Conservation (phyloP, 2,329 filamentous ascomycete genomes). For the Ophiosphaerella narmari region DNA sequence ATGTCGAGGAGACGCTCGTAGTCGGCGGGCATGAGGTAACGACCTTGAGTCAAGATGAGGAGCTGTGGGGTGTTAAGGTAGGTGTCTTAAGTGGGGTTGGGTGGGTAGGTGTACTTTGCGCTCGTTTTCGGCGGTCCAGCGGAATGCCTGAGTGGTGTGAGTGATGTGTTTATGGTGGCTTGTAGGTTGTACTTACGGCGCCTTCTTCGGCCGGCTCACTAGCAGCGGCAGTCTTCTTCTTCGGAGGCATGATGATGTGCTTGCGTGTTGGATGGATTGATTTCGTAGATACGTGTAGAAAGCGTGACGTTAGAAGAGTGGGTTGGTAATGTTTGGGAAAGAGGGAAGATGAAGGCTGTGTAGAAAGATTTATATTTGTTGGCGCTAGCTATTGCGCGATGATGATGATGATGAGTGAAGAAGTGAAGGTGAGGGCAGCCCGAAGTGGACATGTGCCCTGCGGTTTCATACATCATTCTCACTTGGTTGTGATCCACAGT, state of each 20-base stretch:
- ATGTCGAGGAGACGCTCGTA: constrained; percentile 14
- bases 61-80: constrained; percentile 14
- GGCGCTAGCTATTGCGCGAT: no score
- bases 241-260: constrained; percentile 10
- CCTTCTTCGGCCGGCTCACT: not conserved
- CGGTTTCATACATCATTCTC: no score
- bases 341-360: no score
- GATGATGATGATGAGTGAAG: no score
- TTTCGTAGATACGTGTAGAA: not conserved
- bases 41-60: constrained; percentile 23
- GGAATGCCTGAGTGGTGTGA: constrained; percentile 5
- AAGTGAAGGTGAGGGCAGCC: no score
- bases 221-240: not conserved
- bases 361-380: no score
- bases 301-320: no score
- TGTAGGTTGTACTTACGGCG: constrained; percentile 3
- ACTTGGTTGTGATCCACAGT: no score
- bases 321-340: no score
- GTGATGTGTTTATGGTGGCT: not conserved
- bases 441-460: no score
- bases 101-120: constrained; percentile 8
- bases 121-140: constrained; percentile 19
- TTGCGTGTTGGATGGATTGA: not conserved
- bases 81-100: not conserved
- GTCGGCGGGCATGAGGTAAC: constrained; percentile 17